Percentiles rank a stretch among this genome's conserved stretches.
These are phyloP conservation scores for Eudorina sp. DNA, from an alignment of 139 green algal species.

Conservation along the genomic window DNA sequence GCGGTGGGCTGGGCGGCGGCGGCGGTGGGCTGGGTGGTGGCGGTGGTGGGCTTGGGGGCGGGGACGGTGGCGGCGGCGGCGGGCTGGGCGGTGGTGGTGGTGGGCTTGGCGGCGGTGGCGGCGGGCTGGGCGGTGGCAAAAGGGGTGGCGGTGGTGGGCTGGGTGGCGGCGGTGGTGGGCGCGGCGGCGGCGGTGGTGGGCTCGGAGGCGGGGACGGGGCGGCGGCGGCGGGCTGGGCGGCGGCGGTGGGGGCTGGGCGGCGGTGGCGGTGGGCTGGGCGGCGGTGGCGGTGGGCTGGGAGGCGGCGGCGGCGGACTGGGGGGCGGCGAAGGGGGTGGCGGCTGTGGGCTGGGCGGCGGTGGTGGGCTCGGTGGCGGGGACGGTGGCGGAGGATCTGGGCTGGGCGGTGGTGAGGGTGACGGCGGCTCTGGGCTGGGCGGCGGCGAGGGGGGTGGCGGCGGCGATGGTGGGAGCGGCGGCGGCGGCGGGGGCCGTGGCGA, in stretches of 20 bases:
- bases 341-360: not conserved
- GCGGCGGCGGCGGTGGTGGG: not conserved
- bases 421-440: not conserved
- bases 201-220: not conserved
- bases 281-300: not conserved
- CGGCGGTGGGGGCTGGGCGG: not conserved
- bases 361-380: not conserved
- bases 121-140: not conserved
- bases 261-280: not conserved
- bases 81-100: not conserved
- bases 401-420: not conserved
- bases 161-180: not conserved
- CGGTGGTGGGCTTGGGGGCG: not conserved
- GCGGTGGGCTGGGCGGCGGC: not conserved
- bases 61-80: not conserved
- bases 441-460: not conserved
- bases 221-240: not conserved
- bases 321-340: not conserved
- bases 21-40: not conserved
- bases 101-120: not conserved
- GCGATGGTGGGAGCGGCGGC: slow-evolving; percentile 1
- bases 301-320: not conserved
- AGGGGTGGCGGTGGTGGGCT: not conserved
- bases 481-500: not conserved
- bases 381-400: not conserved